Conservation (phyloP, 305 asterid species). For the Fraxinus dipetala region DNA sequence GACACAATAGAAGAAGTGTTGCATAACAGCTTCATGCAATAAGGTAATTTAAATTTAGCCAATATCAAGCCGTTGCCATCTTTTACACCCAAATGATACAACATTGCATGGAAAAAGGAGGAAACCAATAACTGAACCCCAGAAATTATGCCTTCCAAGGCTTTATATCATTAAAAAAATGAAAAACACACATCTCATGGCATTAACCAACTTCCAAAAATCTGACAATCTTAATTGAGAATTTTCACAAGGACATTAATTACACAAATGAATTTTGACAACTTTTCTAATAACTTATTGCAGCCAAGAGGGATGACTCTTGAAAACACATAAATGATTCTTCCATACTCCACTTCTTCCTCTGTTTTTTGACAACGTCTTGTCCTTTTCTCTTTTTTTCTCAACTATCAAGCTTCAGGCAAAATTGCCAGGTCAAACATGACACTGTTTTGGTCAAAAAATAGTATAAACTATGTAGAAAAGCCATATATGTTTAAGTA, state of each 20-base stretch:
- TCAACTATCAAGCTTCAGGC: slow-evolving; percentile 1
- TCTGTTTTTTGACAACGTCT: not conserved
- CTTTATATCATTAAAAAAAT: not conserved
- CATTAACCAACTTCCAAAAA: not conserved
- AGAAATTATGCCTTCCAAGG: not conserved
- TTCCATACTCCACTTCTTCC: not conserved
- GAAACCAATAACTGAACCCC: not conserved
- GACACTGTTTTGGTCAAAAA: not conserved
- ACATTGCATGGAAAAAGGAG: not conserved
- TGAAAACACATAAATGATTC: not conserved
- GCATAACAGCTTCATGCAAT: not conserved
- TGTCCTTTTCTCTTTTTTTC: not conserved
- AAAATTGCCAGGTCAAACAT: not conserved
- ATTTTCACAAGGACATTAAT: not conserved
- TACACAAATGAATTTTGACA: not conserved
- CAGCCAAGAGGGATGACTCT: not conserved
- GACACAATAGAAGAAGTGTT: not conserved
- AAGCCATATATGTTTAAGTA: not conserved
- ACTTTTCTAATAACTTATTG: not conserved
- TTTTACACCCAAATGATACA: not conserved
- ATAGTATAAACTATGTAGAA: not conserved
- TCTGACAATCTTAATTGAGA: not conserved
- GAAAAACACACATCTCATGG: not conserved
- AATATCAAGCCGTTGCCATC: not conserved
- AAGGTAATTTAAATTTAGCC: not conserved